A percentile compares a stretch with the other conserved stretches of the same genome.
Conservation (phyloP, 2,329 filamentous ascomycete genomes). For the Aureobasidium sp. region DNA sequence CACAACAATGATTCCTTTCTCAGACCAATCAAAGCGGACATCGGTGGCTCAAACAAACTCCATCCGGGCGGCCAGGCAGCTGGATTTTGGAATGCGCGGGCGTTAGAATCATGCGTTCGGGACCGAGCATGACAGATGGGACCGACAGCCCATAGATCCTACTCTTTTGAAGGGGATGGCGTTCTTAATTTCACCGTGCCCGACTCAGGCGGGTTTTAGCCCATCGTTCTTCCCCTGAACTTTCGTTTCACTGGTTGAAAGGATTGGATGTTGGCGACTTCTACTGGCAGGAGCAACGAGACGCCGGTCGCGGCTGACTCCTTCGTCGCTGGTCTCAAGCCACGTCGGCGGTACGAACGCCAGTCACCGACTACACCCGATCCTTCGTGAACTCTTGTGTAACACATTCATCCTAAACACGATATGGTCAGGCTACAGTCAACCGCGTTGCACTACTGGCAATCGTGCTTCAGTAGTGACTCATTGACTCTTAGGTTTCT, state of each 20-base stretch:
- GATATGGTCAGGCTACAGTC: not conserved
- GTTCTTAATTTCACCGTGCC: not conserved
- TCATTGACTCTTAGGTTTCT: not conserved
- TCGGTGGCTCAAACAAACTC: not conserved
- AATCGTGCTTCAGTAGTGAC: not conserved
- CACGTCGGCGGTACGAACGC: not conserved
- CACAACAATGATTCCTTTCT: not conserved
- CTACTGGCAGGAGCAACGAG: not conserved
- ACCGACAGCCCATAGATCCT: constrained; percentile 1
- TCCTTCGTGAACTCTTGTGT: not conserved
- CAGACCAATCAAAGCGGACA: not conserved
- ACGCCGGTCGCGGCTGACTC: not conserved
- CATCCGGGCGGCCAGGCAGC: constrained; percentile 3
- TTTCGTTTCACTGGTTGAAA: not conserved
- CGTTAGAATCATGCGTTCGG: not conserved
- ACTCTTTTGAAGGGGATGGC: not conserved
- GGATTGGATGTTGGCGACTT: not conserved
- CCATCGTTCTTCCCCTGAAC: not conserved
- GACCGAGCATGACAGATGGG: constrained; percentile 1
- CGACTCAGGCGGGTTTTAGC: not conserved
- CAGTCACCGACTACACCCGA: not conserved
- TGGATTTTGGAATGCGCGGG: constrained; percentile 8
- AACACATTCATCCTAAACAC: not conserved
- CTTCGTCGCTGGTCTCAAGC: not conserved
- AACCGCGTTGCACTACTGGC: not conserved